These are phyloP conservation scores for Lentinus polychrous DNA, from an alignment of 1,284 basidiomycete genomes.

Conservation along the genomic window DNA sequence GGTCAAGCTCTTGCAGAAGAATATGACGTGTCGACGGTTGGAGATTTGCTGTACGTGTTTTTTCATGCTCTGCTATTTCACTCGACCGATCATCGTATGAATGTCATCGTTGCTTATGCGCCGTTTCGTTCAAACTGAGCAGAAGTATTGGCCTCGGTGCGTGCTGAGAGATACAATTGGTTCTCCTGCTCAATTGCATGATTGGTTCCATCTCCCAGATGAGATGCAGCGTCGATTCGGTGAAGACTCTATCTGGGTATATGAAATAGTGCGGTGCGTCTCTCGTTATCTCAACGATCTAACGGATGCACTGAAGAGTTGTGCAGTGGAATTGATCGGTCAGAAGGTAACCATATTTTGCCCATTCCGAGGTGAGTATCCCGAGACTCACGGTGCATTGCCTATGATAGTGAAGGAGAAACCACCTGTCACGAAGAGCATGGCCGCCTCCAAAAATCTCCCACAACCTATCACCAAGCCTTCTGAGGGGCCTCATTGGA, in stretches of 20 bases:
- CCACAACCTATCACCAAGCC: constrained; percentile 68
- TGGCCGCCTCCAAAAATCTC: constrained; percentile 91
- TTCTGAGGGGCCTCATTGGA: constrained; percentile 82
- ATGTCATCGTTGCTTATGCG: no score
- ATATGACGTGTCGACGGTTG: constrained; percentile 85
- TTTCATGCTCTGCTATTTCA: constrained; percentile 9
- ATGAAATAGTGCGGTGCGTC: constrained; percentile 66
- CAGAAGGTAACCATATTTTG: constrained; percentile 56
- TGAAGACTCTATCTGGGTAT: constrained; percentile 85
- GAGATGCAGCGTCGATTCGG: constrained; percentile 84
- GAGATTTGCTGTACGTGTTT: constrained; percentile 70
- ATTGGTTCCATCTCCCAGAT: constrained; percentile 31
- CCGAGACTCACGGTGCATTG: background rate
- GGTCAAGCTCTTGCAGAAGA: constrained; percentile 83
- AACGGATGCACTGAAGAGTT: background rate
- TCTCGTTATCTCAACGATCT: background rate
- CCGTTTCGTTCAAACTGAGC: background rate
- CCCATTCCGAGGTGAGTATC: background rate
- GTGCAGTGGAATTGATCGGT: constrained; percentile 79
- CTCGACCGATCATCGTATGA: no score
- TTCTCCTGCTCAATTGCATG: constrained; percentile 6
- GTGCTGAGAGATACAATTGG: constrained; percentile 12
- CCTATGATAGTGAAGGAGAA: constrained; percentile 73
- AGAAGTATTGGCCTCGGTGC: constrained; percentile 45
- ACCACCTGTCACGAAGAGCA: constrained; percentile 76